Percentiles rank a stretch among this genome's conserved stretches.
Conservation (phyloP, 805 yeast genomes). For the Ogataea pini region DNA sequence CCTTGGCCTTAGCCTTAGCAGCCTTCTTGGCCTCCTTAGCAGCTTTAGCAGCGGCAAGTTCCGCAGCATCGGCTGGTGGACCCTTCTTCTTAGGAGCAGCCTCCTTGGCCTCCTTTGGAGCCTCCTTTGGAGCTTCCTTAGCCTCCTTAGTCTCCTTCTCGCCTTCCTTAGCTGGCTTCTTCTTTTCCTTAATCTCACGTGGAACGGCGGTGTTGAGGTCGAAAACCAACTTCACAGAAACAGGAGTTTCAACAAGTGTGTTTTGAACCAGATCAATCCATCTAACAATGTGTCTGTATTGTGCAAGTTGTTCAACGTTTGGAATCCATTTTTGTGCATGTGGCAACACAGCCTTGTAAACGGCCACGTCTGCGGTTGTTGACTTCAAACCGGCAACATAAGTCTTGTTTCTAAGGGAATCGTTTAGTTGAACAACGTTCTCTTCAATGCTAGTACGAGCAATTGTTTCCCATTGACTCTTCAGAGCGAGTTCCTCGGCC, state of each 20-base stretch:
- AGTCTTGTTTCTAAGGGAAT: constrained; percentile 65
- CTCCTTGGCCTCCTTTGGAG: constrained; percentile 11
- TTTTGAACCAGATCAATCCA: constrained; percentile 91
- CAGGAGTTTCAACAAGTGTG: constrained; percentile 49
- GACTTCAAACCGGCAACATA: constrained; percentile 70
- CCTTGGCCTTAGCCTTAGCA: constrained; percentile 58
- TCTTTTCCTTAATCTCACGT: constrained; percentile 46
- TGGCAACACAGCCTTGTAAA: constrained; percentile 67
- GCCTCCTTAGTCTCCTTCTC: constrained; percentile 19
- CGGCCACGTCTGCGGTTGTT: constrained; percentile 67
- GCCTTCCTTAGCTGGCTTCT: constrained; percentile 31
- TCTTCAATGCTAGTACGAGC: constrained; percentile 63
- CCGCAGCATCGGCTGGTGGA: constrained; percentile 33
- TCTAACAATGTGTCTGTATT: constrained; percentile 82
- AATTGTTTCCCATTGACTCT: constrained; percentile 78
- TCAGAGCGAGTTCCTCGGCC: constrained; percentile 53
- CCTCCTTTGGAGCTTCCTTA: constrained; percentile 11
- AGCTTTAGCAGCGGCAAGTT: constrained; percentile 34
- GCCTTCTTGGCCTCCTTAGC: constrained; percentile 43
- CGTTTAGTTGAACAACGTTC: constrained; percentile 60
- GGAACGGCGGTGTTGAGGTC: constrained; percentile 67
- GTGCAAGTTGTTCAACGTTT: constrained; percentile 53
- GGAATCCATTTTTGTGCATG: constrained; percentile 53
- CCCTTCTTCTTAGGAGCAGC: constrained; percentile 18
- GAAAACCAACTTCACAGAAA: constrained; percentile 53